Base-by-base conservation (phyloP, 2,329 filamentous ascomycete species). In the Penicillium sp. region DNA sequence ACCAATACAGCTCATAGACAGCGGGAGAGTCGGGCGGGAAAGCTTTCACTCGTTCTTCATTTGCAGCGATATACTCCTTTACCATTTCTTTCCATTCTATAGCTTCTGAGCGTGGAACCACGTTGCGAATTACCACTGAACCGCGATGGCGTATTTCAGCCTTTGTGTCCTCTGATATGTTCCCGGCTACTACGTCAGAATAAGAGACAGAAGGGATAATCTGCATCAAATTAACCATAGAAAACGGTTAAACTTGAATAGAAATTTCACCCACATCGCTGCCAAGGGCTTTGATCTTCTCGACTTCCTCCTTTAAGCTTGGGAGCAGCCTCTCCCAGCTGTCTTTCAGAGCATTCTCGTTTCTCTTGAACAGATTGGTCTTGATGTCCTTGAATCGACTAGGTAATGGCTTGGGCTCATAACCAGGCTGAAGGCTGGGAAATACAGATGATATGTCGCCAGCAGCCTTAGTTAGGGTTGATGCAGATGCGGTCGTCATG, bases 11-110 rank as follows among this genome's bases (percentile, higher is more conserved):
- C 16, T 55, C 53, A 64, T 83, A 90, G 5, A 91, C 87, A 46
- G 88, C 84, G 0, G 87, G 87, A 43, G 85, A 79, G 47, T 86
- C 74, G 0, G 79, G 71, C 0, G 87, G 89, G 60, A 89, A 91
- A 2, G 84, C 87, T 56, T 81, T 76, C 21, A 77, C 69, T 14
- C 64, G 65, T 45, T 70, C 63, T 47, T 67, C 81, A 65, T 91
- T 91, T 53, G 78, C 78, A 12, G 72, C 73, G 6, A 89, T 81
- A 62, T 91, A 91, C 7, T 83, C 81, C 60, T 85, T 81, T 5
- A 87, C 74, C 58, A 86, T 79, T 8, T 76, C 75, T 71, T 91
- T 91, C 64, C 84, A 88, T 1, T 74, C 77, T 48, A 87, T 73
- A 0, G 87, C 88, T 66, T 87, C 82, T 1, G 74, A 70, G 62